phyloP scores from a whole-genome alignment of 2,329 filamentous ascomycete genomes.

The Bipolaris cookei region DNA sequence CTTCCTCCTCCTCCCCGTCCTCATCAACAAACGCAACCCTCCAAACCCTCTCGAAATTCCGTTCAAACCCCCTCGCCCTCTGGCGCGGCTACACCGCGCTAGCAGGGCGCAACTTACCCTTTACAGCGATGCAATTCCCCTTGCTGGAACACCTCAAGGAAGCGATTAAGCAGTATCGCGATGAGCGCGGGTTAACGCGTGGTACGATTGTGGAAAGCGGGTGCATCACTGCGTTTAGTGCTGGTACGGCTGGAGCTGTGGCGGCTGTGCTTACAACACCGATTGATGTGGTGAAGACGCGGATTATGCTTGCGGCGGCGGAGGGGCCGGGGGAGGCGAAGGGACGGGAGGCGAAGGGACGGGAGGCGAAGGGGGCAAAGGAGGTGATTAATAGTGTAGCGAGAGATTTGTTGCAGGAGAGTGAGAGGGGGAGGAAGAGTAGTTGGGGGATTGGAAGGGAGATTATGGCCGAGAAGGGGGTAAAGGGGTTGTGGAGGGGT shows the following conservation, averaged over 20 bases:
- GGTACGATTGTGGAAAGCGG: constrained; percentile 68
- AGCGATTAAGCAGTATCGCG: constrained; percentile 56
- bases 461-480: constrained; percentile 70
- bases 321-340: constrained; percentile 13
- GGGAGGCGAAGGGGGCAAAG: neutral
- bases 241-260: constrained; percentile 74
- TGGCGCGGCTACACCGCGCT: constrained; percentile 81
- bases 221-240: constrained; percentile 73
- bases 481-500: constrained; percentile 78
- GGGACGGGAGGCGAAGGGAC: neutral
- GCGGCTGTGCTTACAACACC: constrained; percentile 86
- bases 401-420: neutral
- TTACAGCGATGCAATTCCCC: constrained; percentile 87
- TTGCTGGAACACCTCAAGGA: constrained; percentile 76
- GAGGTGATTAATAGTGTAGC: neutral
- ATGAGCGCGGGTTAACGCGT: constrained; percentile 45
- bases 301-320: constrained; percentile 74
- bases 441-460: constrained; percentile 67
- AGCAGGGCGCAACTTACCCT: constrained; percentile 81
- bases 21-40: constrained; percentile 57
- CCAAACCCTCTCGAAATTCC: constrained; percentile 64
- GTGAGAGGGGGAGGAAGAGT: constrained; percentile 35
- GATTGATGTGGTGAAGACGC: constrained; percentile 86
- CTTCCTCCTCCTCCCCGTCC: constrained; percentile 29
- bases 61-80: constrained; percentile 60